phyloP scores from a whole-genome alignment of 345 rosid species.

The Moringa oleifera region DNA sequence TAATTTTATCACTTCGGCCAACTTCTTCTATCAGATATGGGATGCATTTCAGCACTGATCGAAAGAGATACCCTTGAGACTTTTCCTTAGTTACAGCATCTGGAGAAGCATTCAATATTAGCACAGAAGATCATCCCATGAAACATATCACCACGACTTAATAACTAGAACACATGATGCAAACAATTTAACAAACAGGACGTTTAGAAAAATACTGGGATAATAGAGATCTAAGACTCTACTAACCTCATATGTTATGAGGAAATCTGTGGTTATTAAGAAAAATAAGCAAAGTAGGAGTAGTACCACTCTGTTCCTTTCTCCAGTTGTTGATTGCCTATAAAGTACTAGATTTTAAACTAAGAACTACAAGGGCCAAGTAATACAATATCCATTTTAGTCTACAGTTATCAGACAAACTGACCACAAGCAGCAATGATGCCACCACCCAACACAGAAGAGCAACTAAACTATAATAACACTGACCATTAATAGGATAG shows the following conservation, averaged over 20 bases:
- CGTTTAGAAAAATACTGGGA: neutral
- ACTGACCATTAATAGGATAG: no score
- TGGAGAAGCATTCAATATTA: constrained; percentile 32
- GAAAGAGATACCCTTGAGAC: constrained; percentile 91
- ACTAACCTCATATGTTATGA: neutral
- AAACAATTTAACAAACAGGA: constrained; percentile 7
- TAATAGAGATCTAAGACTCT: neutral
- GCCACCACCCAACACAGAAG: no score
- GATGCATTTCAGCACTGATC: constrained; percentile 92
- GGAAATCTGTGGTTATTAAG: neutral
- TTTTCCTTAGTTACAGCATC: constrained; percentile 97
- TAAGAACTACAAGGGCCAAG: no score
- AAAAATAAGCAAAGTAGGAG: no score
- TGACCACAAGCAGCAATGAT: no score
- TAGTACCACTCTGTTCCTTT: no score
- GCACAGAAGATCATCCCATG: constrained; percentile 5
- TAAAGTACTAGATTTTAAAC: no score
- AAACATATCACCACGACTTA: constrained; percentile 2
- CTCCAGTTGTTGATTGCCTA: no score
- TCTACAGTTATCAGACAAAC: no score
- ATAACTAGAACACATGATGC: neutral
- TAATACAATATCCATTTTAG: no score
- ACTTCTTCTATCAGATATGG: constrained; percentile 96
- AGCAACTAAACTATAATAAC: no score
- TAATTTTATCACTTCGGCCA: constrained; percentile 92